A percentile compares a stretch with the other conserved stretches of the same genome.
phyloP scores from a whole-genome alignment of 148 eudicot species.

The Nyssa sinensis region DNA sequence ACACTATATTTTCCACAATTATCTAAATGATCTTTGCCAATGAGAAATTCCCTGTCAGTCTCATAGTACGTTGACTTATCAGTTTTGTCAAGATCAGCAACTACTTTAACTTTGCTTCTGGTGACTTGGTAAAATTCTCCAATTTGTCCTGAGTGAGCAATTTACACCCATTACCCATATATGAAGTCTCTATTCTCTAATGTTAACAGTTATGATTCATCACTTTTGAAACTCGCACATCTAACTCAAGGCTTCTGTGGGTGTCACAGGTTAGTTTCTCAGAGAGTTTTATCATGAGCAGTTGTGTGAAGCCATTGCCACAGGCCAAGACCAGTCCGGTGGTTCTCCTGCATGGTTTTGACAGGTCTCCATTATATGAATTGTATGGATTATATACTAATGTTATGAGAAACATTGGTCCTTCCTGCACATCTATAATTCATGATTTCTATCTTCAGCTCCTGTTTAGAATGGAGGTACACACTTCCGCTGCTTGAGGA shows the following conservation, averaged over 20 bases:
- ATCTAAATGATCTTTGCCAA: neutral
- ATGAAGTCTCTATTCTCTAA: neutral
- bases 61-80: neutral
- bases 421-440: conserved; percentile 29
- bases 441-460: conserved; percentile 62
- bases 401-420: neutral
- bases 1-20: neutral
- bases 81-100: neutral
- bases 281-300: conserved; percentile 58
- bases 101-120: neutral
- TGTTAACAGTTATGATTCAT: neutral
- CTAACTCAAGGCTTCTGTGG: conserved; percentile 1
- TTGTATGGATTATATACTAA: neutral
- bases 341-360: conserved; percentile 93
- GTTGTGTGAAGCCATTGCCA: conserved; percentile 72
- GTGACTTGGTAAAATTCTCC: neutral
- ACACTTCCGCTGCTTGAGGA: conserved; percentile 88
- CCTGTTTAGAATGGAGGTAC: conserved; percentile 97
- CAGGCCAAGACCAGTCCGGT: conserved; percentile 54
- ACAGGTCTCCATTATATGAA: conserved; percentile 49
- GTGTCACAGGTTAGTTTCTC: conserved; percentile 47
- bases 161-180: neutral
- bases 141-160: neutral
- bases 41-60: neutral
- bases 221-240: neutral